Conservation (phyloP, 164 flowering plant genomes). For the Dillenia turbinata region DNA sequence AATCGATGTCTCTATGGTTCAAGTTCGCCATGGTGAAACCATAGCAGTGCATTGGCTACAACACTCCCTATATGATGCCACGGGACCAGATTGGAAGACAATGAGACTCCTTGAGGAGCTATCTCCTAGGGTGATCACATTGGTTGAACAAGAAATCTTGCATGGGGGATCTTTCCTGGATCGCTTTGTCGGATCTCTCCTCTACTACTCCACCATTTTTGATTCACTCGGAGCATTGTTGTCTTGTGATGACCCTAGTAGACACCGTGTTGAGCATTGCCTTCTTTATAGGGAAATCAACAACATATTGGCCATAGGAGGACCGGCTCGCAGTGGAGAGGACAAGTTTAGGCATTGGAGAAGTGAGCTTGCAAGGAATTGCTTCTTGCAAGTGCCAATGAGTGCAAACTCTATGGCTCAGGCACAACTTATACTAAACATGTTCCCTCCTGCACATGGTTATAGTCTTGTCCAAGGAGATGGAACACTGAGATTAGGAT, state of each 20-base stretch:
- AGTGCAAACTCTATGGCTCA: conserved; percentile 65
- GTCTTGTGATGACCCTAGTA: conserved; percentile 29
- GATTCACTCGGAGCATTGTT: conserved; percentile 53
- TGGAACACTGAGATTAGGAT: conserved; percentile 61
- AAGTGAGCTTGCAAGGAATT: conserved; percentile 29
- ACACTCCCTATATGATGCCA: conserved; percentile 57
- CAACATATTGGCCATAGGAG: conserved; percentile 65
- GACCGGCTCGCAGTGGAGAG: conserved; percentile 71
- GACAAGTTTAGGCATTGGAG: conserved; percentile 60
- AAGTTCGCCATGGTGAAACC: conserved; percentile 39
- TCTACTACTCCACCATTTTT: conserved; percentile 64
- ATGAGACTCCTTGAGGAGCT: conserved; percentile 43
- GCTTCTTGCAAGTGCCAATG: conserved; percentile 53
- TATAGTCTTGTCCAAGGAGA: conserved; percentile 60
- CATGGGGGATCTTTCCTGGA: conserved; percentile 56
- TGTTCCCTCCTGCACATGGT: conserved; percentile 59
- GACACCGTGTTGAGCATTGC: conserved; percentile 47
- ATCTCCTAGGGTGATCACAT: conserved; percentile 45
- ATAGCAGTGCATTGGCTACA: conserved; percentile 73
- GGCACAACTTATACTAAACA: conserved; percentile 65
- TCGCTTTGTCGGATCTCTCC: conserved; percentile 61
- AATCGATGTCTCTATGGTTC: conserved; percentile 27
- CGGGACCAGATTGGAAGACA: conserved; percentile 65
- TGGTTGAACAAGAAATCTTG: conserved; percentile 56
- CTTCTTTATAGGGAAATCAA: conserved; percentile 48